Evolutionary conservation across 2,329 filamentous ascomycete genomes (phyloP), one percentile per base, ranked within the genome.

Genomic region (Scytalidium lignicola): DNA sequence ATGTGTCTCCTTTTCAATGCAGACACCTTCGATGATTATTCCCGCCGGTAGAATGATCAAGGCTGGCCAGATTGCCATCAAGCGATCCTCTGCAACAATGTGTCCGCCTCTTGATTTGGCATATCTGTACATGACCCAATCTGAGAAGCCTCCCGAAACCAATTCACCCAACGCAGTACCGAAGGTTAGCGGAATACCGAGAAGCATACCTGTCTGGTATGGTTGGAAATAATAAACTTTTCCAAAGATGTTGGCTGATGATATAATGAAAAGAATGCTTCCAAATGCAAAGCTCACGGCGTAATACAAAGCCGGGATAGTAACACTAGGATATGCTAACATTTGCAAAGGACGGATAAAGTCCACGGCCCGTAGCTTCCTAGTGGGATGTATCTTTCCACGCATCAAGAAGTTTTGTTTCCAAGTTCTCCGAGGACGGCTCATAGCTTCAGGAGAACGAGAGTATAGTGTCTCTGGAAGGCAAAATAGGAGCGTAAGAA

Each of bases 221-320:
- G 32, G 32, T 37, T 46, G 15, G 42, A 32, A 17, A 22, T 43
- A 8, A 20, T 21, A 39, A 13, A 47, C n/a, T 10, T 21, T 19
- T 20, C 8, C 53, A 51, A 66, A 65, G 19, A 64, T 62, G 29
- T 57, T 56, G 8, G 63, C 60, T n/a, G 62, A 62, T 2, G 64
- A 65, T 2, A 65, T 63, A 13, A 64, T 64, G 8, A 61, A 59
- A 9, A 66, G 54, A 28, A 66, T 64, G 21, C 57, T 58, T 10
- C 59, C 59, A 46, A 65, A 65, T 18, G 60, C 63, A 48, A 64
- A 67, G 50, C 61, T 56, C 7, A 61, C 54, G 13, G 55, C 55
- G 47, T 65, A 67, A 47, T 65, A 67, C 5, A 65, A 48, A 2
- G 60, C 62, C 1, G 64, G 62, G 45, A 66, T 62, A 5, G 64